Evolutionary conservation across 768 basidiomycete species (phyloP).

Genomic region (Scleroderma citrinum): DNA sequence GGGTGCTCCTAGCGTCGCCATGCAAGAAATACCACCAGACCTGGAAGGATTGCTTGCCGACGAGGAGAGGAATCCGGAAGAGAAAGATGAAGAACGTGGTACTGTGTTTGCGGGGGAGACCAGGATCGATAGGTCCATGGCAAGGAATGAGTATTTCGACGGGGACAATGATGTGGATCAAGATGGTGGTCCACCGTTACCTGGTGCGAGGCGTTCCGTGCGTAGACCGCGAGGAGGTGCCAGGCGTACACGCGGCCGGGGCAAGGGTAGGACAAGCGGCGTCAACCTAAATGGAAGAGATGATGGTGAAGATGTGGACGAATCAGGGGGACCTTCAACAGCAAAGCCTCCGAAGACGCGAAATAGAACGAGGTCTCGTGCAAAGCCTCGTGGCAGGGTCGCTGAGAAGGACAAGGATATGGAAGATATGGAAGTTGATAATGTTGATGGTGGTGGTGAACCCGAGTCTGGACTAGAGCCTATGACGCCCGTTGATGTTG

Average conservation of each 20-base stretch:
- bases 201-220: conserved; percentile 9
- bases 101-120: conserved; percentile 47
- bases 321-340: conserved; percentile 16
- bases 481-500: conserved; percentile 33
- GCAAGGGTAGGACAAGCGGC: conserved; percentile 28
- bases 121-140: conserved; percentile 45
- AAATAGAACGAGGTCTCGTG: conserved; percentile 19
- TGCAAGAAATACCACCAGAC: conserved; percentile 96
- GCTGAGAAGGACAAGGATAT: conserved; percentile 24
- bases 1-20: conserved; percentile 92
- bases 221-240: conserved; percentile 19
- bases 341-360: conserved; percentile 30
- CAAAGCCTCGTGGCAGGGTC: conserved; percentile 15
- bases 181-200: conserved; percentile 32
- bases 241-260: conserved; percentile 27
- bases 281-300: conserved; percentile 13
- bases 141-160: conserved; percentile 69
- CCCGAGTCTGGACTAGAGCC: conserved; percentile 30
- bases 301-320: conserved; percentile 38
- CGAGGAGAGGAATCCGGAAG: conserved; percentile 62
- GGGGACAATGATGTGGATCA: conserved; percentile 64
- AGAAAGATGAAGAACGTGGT: conserved; percentile 64
- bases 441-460: conserved; percentile 18
- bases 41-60: conserved; percentile 70
- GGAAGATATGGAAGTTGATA: conserved; percentile 23